Base-by-base conservation (phyloP, 2,329 filamentous ascomycete species). In the Sclerotinia subarctica region DNA sequence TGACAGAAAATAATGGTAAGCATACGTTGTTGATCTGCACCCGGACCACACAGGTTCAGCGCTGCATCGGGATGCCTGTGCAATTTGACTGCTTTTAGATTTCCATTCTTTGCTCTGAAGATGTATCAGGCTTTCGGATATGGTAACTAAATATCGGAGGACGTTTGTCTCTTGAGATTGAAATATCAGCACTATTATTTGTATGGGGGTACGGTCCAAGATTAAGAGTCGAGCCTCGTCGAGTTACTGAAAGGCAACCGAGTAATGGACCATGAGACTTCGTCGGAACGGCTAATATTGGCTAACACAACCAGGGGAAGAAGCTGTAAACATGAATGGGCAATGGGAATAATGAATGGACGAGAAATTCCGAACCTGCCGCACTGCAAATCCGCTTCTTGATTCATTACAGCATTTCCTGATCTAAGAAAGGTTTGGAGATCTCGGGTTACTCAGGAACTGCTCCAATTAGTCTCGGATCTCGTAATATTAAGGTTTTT, bases 21-120 rank as follows among this genome's bases (percentile, higher is more conserved):
- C 83, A 0, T 86, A 87, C 69, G 79, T 86, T 4, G 82, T 86
- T 10, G 85, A 86, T 49, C 83, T 82, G 21, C 76, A 76, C 67
- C 71, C 72, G 6, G 69, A 74, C n/a, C 75, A 78, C 62, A 73
- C 73, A 0, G 73, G 74, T 32, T 74, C 71, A 29, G 77, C 76
- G 84, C 83, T 5, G 71, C 72, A 10, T 64, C 65, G 7, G 70
- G 71, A 46, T 71, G 75, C 38, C 32, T 72, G n/a, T 49, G 68
- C 6, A 70, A 70, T 6, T 68, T 76, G 62, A 66, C 64, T 19
- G 74, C 70, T 7, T 76, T 76, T 68, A 47, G 66, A 0, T 83
- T 87, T 59, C 72, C 72, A 2, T 32, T 74, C 8, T 74, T 73
- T 66, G 67, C 70, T 17, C 71, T 69, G 17, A 63, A 11, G 10